phyloP scores from a whole-genome alignment of 2,329 filamentous ascomycete genomes.

The Aspergillus tamarii region DNA sequence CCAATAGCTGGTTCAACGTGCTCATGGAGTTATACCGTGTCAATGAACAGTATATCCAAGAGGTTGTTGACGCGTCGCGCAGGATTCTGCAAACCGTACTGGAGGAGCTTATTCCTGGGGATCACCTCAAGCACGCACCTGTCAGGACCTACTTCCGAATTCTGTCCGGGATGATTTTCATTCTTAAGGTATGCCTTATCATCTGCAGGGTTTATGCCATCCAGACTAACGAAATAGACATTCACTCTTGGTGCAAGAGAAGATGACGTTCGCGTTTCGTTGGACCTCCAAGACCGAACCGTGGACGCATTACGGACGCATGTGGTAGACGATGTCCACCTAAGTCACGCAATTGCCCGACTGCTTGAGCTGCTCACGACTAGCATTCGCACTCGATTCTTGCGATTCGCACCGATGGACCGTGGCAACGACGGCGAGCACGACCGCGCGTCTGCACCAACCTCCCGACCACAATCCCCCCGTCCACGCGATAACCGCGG shows the following conservation, averaged over 20 bases:
- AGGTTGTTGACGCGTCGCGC: conserved; percentile 64
- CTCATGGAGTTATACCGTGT: conserved; percentile 56
- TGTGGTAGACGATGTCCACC: conserved; percentile 68
- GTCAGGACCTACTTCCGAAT: conserved; percentile 68
- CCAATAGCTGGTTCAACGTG: conserved; percentile 40
- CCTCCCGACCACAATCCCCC: conserved; percentile 43
- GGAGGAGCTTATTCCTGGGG: conserved; percentile 60
- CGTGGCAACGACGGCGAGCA: conserved; percentile 47
- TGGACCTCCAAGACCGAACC: conserved; percentile 61
- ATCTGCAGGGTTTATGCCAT: neutral
- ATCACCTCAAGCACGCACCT: conserved; percentile 64
- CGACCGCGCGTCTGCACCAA: conserved; percentile 39
- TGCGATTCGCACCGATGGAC: conserved; percentile 58
- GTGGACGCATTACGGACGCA: conserved; percentile 61
- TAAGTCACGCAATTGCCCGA: conserved; percentile 64
- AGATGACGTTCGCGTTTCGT: conserved; percentile 61
- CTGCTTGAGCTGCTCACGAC: conserved; percentile 62
- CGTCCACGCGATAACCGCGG: conserved; percentile 34
- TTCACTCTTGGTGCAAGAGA: conserved; percentile 67
- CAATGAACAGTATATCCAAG: conserved; percentile 64
- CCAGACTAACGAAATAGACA: conserved; percentile 44
- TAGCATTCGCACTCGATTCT: conserved; percentile 60
- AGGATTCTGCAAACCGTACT: conserved; percentile 63
- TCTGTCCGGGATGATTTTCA: conserved; percentile 66
- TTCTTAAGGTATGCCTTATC: conserved; percentile 56